Conservation (phyloP, 805 yeast species). For the Yamadazyma nakazawae region DNA sequence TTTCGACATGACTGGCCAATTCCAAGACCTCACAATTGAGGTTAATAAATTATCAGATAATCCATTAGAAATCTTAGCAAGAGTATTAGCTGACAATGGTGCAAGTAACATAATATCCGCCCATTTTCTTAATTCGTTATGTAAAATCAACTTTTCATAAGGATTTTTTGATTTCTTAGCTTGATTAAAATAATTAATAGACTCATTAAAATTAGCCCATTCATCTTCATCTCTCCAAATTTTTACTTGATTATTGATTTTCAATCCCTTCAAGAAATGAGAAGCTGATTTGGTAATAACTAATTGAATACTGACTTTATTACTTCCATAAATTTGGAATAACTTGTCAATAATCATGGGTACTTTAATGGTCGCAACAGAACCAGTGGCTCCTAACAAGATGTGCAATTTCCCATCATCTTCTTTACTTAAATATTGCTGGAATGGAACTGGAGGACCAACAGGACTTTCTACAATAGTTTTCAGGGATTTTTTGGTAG, state of each 20-base stretch:
- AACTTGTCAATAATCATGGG: slow-evolving; percentile 86
- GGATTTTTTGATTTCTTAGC: slow-evolving; percentile 28
- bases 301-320: slow-evolving; percentile 73
- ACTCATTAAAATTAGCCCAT: slow-evolving; percentile 55
- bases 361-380: slow-evolving; percentile 93
- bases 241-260: slow-evolving; percentile 64
- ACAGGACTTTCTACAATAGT: slow-evolving; percentile 54
- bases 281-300: slow-evolving; percentile 84
- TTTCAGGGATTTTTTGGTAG: slow-evolving; percentile 39
- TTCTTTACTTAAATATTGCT: slow-evolving; percentile 63
- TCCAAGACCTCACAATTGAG: slow-evolving; percentile 42
- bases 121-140: slow-evolving; percentile 45
- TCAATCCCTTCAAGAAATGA: slow-evolving; percentile 57
- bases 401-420: slow-evolving; percentile 88
- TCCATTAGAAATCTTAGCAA: slow-evolving; percentile 44
- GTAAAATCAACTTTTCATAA: slow-evolving; percentile 36
- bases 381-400: slow-evolving; percentile 89
- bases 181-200: slow-evolving; percentile 14
- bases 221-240: slow-evolving; percentile 95
- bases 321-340: slow-evolving; percentile 69
- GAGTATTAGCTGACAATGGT: slow-evolving; percentile 44
- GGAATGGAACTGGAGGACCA: slow-evolving; percentile 71
- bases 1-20: slow-evolving; percentile 14
- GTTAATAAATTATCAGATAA: slow-evolving; percentile 44
- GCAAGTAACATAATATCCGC: slow-evolving; percentile 47